These are phyloP conservation scores for Amylocystis lapponica DNA, from an alignment of 768 basidiomycete genomes.

Conservation along the genomic window DNA sequence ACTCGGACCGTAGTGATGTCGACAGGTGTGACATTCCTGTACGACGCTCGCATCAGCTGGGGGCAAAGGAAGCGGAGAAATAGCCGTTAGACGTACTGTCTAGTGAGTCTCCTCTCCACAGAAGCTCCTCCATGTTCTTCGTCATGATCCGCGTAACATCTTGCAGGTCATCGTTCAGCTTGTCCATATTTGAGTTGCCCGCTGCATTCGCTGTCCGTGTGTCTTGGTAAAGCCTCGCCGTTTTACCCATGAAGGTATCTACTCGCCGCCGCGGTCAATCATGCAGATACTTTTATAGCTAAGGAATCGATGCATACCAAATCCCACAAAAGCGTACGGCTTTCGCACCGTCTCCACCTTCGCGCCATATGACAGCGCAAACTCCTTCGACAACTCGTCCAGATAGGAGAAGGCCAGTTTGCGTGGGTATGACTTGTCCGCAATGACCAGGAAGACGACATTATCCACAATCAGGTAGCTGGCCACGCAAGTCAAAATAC, in stretches of 20 bases:
- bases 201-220: slow-evolving; percentile 78
- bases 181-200: slow-evolving; percentile 64
- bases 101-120: slow-evolving; percentile 97
- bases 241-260: slow-evolving; percentile 99
- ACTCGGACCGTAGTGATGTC: slow-evolving; percentile 89
- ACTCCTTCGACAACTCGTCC: slow-evolving; percentile 96
- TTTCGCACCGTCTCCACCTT: slow-evolving; percentile 90
- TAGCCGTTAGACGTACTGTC: slow-evolving; percentile 65
- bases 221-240: slow-evolving; percentile 91
- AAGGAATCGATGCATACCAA: slow-evolving; percentile 54
- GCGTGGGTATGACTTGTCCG: slow-evolving; percentile 94
- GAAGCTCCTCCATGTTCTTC: slow-evolving; percentile 98
- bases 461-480: slow-evolving; percentile 95
- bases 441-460: slow-evolving; percentile 92
- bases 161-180: slow-evolving; percentile 91
- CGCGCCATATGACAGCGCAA: slow-evolving; percentile 84
- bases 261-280: background rate
- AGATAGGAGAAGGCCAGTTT: slow-evolving; percentile 97
- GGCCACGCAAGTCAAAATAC: background rate
- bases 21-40: slow-evolving; percentile 96
- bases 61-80: background rate
- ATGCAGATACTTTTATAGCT: background rate
- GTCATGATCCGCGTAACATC: slow-evolving; percentile 99
- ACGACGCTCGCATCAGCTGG: background rate
- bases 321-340: slow-evolving; percentile 99